These are phyloP conservation scores for carrot (Daucus carota) DNA, from an alignment of 129 eudicot species.

Conservation along the genomic window DH1_v3.0 NC_030381.2:6035001-6035500, in stretches of 20 bases:
- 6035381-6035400: slow-evolving; percentile 69
- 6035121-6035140: background rate
- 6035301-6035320: slow-evolving; percentile 38
- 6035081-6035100: background rate
- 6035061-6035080: background rate
- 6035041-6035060: background rate
- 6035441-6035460: background rate
- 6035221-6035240: slow-evolving; percentile 53
- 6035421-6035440: slow-evolving; percentile 70
- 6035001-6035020: background rate
- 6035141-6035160: background rate
- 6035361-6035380: slow-evolving; percentile 30
- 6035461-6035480: background rate
- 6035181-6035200: slow-evolving; percentile 53
- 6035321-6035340: slow-evolving; percentile 33
- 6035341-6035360: slow-evolving; percentile 25
- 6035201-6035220: slow-evolving; percentile 44
- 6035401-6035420: slow-evolving; percentile 69
- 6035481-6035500: background rate
- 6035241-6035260: slow-evolving; percentile 42
- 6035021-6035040: background rate
- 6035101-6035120: background rate
- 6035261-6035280: slow-evolving; percentile 21
- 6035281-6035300: slow-evolving; percentile 16
- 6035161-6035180: slow-evolving; percentile 36